Evolutionary conservation across 169 alveolate genomes (phyloP), one percentile per base, ranked within the genome.

Genomic region (Plasmodium sp.): DNA sequence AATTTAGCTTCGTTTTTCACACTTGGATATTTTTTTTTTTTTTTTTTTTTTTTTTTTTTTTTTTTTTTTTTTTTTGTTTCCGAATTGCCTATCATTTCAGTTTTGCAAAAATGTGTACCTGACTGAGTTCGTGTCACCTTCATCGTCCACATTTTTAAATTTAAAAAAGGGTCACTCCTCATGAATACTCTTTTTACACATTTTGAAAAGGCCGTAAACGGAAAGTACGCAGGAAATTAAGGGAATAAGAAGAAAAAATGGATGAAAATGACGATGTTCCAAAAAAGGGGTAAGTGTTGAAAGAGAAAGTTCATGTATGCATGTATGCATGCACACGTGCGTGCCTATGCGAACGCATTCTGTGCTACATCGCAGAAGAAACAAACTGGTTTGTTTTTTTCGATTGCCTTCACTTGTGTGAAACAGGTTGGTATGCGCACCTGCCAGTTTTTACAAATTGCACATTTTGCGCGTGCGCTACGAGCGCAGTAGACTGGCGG

Each of bases 201-300:
- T 84, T 67, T 71, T 72, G 75, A 39, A 72, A n/a, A 84, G 34
- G 7, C 72, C 39, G 93, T 72, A 84, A 18, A 84, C 77, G 22
- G 12, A 18, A 83, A 83, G 62, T 62, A 67, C 34, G 45, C 41
- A 33, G 31, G 56, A 34, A 79, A 79, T 39, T 22, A 79, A 79
- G 33, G 31, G 39, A 36, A 71, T 33, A 45, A 75, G 79, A 43
- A 74, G 58, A 31, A 84, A 84, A 84, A 72, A 86, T 86, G 94
- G 94, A 72, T 77, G 86, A 75, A 27, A 79, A 74, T 75, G 86
- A 31, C 33, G 73, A 77, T 43, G 27, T 33, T 75, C 94, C 79
- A 86, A 86, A 86, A 48, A 86, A 86, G 67, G 39, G 67, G 94
- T 86, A 86, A 75, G 58, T 77, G 27, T 31, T 56, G 56, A 84